Base-by-base conservation (phyloP, 179 eudicot genomes). In the Kewa caespitosa region DNA sequence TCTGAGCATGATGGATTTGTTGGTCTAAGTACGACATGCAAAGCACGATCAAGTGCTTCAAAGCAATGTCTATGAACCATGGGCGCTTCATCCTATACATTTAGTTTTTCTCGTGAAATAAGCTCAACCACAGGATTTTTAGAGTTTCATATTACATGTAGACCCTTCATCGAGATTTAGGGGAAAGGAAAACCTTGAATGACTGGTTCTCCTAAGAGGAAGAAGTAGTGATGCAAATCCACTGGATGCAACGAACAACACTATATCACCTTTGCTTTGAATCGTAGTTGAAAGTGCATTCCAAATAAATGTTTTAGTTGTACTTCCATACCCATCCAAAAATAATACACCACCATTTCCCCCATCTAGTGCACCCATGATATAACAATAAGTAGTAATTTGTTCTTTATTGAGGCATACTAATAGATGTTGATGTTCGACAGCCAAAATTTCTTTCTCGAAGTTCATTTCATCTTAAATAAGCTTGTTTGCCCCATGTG, bases 311-410 rank as follows among this genome's bases (percentile, higher is more conserved):
- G 74, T 54, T 27, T 71, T 71, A 6, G 43, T 25, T 4, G 64
- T 71, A 5, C 64, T 46, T 20, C 74, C 74, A 48, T 69, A 48
- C 6, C 64, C 61, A 23, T 75, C 66, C 1, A 75, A 32, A 27
- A 65, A 75, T 33, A 50, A 76, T 54, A 67, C 54, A 22, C 73
- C 79, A 2, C 78, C 78, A 23, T 75, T 36, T 8, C 4, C 32
- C 0, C 25, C 1, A 5, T 6, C 34, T 5, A 67, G 39, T 3
- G 57, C 72, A 27, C 0, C 20, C 66, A 67, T 76, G 2, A 76
- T 54, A 9, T 52, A 28, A 10, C 37, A n/a, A 9, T 76, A 76
- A 4, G 38, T n/a, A 2, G 25, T 4, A 17, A 7, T 4, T 55
- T 76, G 73, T 25, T 67, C 79, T 12, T 36, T 30, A 38, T 25